Conservation (phyloP, 768 basidiomycete species). For the Hypsizygus marmoreus region DNA sequence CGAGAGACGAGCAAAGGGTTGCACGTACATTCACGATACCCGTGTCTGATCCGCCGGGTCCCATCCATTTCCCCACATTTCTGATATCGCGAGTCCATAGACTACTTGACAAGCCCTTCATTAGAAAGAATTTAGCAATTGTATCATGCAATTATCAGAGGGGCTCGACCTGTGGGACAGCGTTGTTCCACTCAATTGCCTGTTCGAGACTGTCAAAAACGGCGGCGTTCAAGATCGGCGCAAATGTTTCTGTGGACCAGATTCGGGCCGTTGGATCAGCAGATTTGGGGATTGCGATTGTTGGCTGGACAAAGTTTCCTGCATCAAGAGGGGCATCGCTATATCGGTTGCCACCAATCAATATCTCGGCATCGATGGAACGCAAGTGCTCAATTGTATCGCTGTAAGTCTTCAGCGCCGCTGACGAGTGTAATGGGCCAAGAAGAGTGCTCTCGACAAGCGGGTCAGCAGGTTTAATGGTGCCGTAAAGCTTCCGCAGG, state of each 20-base stretch:
- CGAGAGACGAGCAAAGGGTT: constrained; percentile 13
- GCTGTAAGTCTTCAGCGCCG: constrained; percentile 67
- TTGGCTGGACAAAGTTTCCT: constrained; percentile 91
- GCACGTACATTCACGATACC: constrained; percentile 87
- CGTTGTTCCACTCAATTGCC: constrained; percentile 90
- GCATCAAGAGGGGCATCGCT: constrained; percentile 48
- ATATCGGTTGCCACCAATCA: constrained; percentile 71
- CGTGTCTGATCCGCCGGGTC: constrained; percentile 84
- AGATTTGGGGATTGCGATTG: constrained; percentile 71
- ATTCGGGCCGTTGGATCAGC: constrained; percentile 53
- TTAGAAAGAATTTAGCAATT: too few relatives aligned
- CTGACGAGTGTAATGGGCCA: constrained; percentile 81
- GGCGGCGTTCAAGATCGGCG: constrained; percentile 85
- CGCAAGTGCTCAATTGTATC: constrained; percentile 62
- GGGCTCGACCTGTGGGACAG: constrained; percentile 67
- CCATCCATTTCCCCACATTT: constrained; percentile 90
- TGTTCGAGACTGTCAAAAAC: constrained; percentile 85
- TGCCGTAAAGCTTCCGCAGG: constrained; percentile 72
- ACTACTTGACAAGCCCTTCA: constrained; percentile 89
- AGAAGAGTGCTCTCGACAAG: constrained; percentile 72
- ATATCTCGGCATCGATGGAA: constrained; percentile 69
- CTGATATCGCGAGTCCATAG: constrained; percentile 88
- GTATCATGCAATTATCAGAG: constrained; percentile 14
- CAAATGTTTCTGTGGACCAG: constrained; percentile 85
- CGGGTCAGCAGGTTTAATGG: constrained; percentile 83